A percentile compares a stretch with the other conserved stretches of the same genome.
phyloP scores from a whole-genome alignment of 129 eudicot genomes.

The Chrysanthemum lavandulifolium region DNA sequence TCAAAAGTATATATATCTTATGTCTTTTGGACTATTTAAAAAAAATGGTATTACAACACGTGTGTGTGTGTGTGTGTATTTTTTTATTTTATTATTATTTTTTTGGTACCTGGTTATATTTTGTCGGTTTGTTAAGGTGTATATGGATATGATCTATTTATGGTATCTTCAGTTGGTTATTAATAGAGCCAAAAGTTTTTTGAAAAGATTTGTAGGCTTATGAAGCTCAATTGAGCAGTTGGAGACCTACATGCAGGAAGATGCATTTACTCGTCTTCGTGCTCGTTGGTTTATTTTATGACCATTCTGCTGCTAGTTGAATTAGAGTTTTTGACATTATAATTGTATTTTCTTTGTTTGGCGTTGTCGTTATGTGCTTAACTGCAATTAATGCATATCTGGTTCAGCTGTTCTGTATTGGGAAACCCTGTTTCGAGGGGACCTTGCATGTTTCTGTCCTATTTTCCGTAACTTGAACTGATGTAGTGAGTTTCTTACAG shows the following conservation, averaged over 20 bases:
- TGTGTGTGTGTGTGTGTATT: background rate
- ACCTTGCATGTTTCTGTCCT: slow-evolving; percentile 14
- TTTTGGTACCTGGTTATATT: slow-evolving; percentile 7
- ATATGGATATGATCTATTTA: slow-evolving; percentile 15
- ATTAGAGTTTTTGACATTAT: slow-evolving; percentile 17
- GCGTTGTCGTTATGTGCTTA: slow-evolving; percentile 8
- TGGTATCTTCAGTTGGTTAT: slow-evolving; percentile 12
- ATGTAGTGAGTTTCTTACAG: slow-evolving; percentile 35
- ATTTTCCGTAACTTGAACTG: slow-evolving; percentile 1
- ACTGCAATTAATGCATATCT: slow-evolving; percentile 9
- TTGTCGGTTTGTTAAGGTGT: slow-evolving; percentile 2
- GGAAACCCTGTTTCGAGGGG: slow-evolving; percentile 11
- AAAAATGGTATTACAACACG: background rate
- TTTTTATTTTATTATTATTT: background rate
- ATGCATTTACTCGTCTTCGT: slow-evolving; percentile 5
- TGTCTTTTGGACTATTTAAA: background rate
- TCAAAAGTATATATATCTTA: background rate
- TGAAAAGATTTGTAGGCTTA: slow-evolving; percentile 7
- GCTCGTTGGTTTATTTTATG: slow-evolving; percentile 20
- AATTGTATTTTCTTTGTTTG: slow-evolving; percentile 19
- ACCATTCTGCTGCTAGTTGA: slow-evolving; percentile 9
- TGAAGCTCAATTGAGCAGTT: slow-evolving; percentile 12
- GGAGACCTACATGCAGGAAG: slow-evolving; percentile 12
- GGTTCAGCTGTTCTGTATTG: background rate
- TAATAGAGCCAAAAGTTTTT: background rate